These are phyloP conservation scores for Trichoderma hamatum DNA, from an alignment of 2,329 filamentous ascomycete species.

Conservation along the genomic window DNA sequence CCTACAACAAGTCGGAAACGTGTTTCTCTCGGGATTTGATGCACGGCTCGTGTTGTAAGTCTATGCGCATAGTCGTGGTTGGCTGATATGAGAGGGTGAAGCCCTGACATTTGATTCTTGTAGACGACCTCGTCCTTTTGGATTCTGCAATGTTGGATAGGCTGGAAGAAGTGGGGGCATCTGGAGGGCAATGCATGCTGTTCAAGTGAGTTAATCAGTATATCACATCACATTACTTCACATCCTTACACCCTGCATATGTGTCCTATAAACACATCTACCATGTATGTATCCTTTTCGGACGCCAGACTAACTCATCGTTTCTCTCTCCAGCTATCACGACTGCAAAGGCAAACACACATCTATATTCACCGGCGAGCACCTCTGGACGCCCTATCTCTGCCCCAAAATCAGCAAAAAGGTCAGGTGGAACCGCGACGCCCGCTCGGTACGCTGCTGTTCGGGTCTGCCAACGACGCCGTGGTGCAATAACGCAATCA, in stretches of 20 bases:
- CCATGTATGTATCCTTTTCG: no score
- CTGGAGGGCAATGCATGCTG: slow-evolving; percentile 13
- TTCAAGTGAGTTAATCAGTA: slow-evolving; percentile 21
- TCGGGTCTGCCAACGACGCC: background rate
- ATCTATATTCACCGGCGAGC: slow-evolving; percentile 7
- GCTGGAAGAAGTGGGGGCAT: slow-evolving; percentile 5
- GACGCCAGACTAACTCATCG: background rate
- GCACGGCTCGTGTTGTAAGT: slow-evolving; percentile 21
- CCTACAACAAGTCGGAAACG: background rate
- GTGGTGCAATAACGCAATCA: slow-evolving; percentile 3
- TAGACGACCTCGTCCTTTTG: slow-evolving; percentile 6
- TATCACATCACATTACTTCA: no score
- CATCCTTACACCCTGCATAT: no score
- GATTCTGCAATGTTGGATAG: background rate
- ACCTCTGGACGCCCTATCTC: background rate
- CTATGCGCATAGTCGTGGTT: no score
- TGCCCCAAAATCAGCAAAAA: background rate
- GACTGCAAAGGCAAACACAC: slow-evolving; percentile 13
- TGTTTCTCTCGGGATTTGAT: slow-evolving; percentile 1
- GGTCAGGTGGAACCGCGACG: background rate
- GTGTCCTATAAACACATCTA: no score
- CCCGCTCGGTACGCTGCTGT: slow-evolving; percentile 13
- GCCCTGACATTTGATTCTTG: background rate
- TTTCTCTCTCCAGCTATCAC: background rate
- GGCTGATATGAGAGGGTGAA: background rate